Conservation (phyloP, 805 yeast species). For the Yarrowia keelungensis region DNA sequence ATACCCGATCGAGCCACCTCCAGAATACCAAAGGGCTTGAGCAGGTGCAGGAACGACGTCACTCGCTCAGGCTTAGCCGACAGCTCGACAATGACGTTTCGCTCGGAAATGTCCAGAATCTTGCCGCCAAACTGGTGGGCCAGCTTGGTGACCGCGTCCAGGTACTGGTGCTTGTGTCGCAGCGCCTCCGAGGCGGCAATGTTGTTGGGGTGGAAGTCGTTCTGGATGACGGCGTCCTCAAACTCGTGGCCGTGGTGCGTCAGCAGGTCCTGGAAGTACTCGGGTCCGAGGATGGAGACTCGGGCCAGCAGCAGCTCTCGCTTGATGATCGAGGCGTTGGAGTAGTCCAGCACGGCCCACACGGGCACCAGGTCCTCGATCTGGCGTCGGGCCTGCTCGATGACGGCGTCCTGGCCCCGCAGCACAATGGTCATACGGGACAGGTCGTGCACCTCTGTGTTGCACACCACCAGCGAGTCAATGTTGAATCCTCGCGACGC, state of each 20-base stretch:
- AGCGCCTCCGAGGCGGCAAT: slow-evolving; percentile 89
- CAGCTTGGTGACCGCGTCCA: slow-evolving; percentile 80
- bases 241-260: slow-evolving; percentile 71
- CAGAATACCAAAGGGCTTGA: slow-evolving; percentile 94
- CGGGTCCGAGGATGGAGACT: slow-evolving; percentile 95
- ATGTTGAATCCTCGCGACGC: slow-evolving; percentile 99
- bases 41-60: slow-evolving; percentile 81
- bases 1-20: slow-evolving; percentile 98
- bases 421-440: slow-evolving; percentile 96
- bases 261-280: slow-evolving; percentile 92
- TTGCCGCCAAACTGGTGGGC: slow-evolving; percentile 91
- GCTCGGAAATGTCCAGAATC: slow-evolving; percentile 88
- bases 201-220: slow-evolving; percentile 82
- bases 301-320: slow-evolving; percentile 92
- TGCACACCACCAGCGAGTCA: slow-evolving; percentile 95
- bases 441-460: slow-evolving; percentile 92
- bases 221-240: slow-evolving; percentile 50
- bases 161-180: slow-evolving; percentile 90
- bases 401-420: slow-evolving; percentile 92
- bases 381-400: slow-evolving; percentile 98
- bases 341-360: slow-evolving; percentile 94
- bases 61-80: slow-evolving; percentile 93
- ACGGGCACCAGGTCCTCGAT: slow-evolving; percentile 98
- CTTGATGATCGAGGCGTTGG: slow-evolving; percentile 85
- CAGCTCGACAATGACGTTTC: slow-evolving; percentile 93